Evolutionary conservation across 2,329 filamentous ascomycete species (phyloP).

Genomic region (Davidsoniella eucalypti): DNA sequence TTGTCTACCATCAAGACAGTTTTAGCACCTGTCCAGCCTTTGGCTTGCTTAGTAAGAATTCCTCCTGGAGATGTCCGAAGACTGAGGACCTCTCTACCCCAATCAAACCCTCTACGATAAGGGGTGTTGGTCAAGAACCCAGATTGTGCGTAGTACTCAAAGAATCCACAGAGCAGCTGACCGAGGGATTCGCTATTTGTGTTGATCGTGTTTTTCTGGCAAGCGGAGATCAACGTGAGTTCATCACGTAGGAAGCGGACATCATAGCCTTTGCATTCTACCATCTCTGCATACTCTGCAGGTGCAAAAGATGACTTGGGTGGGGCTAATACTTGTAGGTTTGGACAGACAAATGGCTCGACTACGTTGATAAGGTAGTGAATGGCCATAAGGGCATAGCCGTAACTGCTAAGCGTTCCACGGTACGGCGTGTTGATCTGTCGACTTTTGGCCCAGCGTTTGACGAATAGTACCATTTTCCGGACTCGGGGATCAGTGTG

Average conservation of each 20-base stretch:
- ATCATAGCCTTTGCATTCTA: constrained; percentile 45
- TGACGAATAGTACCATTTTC: constrained; percentile 69
- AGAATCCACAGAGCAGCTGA: constrained; percentile 63
- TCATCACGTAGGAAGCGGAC: constrained; percentile 70
- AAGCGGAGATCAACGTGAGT: constrained; percentile 45
- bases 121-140: constrained; percentile 34
- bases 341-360: constrained; percentile 66
- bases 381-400: constrained; percentile 81
- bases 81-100: constrained; percentile 65
- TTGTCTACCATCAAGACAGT: constrained; percentile 29
- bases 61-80: constrained; percentile 51
- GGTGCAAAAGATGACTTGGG: constrained; percentile 22
- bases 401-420: constrained; percentile 76
- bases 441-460: constrained; percentile 75
- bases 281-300: constrained; percentile 22
- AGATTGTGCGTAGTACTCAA: constrained; percentile 63
- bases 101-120: constrained; percentile 49
- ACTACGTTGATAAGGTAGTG: constrained; percentile 79
- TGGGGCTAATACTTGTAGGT: constrained; percentile 49
- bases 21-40: constrained; percentile 75
- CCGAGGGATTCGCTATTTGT: constrained; percentile 55
- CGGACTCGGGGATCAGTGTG: constrained; percentile 62
- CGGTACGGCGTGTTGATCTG: constrained; percentile 77
- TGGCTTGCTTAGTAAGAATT: constrained; percentile 54
- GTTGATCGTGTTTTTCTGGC: constrained; percentile 41